A percentile compares a stretch with the other conserved stretches of the same genome.
Evolutionary conservation across 768 basidiomycete genomes (phyloP).

Genomic region (Suillus americanus): DNA sequence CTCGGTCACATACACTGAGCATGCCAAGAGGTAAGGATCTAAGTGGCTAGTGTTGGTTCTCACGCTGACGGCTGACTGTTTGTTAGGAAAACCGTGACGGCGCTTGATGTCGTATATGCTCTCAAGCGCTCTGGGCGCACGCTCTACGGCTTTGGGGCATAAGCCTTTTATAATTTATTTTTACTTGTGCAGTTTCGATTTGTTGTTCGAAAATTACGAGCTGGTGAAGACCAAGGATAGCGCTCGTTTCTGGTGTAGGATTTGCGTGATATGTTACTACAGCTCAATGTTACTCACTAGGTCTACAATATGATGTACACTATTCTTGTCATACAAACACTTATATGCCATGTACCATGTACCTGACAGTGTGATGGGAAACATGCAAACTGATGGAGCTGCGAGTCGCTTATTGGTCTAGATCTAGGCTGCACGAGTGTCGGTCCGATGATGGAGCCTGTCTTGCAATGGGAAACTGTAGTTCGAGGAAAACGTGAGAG

Average conservation of each 20-base stretch:
- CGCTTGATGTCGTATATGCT: slow-evolving; percentile 80
- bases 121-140: slow-evolving; percentile 76
- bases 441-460: not conserved
- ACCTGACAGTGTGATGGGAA: not conserved
- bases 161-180: slow-evolving; percentile 18
- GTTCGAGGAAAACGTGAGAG: not conserved
- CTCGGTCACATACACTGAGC: slow-evolving; percentile 92
- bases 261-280: not conserved
- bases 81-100: slow-evolving; percentile 76
- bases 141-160: slow-evolving; percentile 82
- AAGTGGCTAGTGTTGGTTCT: not conserved
- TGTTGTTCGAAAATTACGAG: not conserved
- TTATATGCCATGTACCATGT: not conserved
- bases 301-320: slow-evolving; percentile 4
- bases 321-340: not conserved
- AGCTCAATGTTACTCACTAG: not conserved
- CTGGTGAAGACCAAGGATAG: not conserved
- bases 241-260: not conserved
- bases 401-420: not conserved
- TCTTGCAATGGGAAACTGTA: not conserved
- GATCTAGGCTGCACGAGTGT: not conserved
- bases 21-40: slow-evolving; percentile 64
- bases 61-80: slow-evolving; percentile 5
- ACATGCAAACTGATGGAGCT: not conserved
- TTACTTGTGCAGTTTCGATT: not conserved